Conservation (phyloP, 2,329 filamentous ascomycete species). For the Aspergillus sp. region DNA sequence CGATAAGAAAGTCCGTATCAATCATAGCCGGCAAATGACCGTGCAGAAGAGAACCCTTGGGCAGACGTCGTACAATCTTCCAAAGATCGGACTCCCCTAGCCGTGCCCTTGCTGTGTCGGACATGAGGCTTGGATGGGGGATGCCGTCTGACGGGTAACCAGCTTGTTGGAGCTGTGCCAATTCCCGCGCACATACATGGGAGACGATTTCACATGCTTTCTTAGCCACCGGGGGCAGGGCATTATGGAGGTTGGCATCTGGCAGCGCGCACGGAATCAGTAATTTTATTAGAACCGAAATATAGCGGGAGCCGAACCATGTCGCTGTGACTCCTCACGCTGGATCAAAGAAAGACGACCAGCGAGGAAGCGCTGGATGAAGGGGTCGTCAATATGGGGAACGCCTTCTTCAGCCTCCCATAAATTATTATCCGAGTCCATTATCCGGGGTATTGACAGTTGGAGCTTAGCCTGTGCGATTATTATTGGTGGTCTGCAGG, state of each 20-base stretch:
- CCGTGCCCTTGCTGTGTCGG: constrained; percentile 76
- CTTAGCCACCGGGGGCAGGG: constrained; percentile 74
- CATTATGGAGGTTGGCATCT: constrained; percentile 35
- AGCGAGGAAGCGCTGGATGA: constrained; percentile 77
- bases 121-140: constrained; percentile 90
- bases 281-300: constrained; percentile 11
- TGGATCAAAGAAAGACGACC: constrained; percentile 74
- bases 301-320: constrained; percentile 57
- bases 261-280: not conserved
- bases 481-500: not conserved
- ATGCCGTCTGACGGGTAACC: constrained; percentile 63
- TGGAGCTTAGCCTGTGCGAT: not conserved
- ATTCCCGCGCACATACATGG: constrained; percentile 75
- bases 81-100: constrained; percentile 85
- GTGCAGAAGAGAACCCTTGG: constrained; percentile 72
- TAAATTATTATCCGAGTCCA: constrained; percentile 2
- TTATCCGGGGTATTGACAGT: constrained; percentile 2
- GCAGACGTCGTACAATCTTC: constrained; percentile 81
- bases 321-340: constrained; percentile 79
- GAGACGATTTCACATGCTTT: constrained; percentile 78
- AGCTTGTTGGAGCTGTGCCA: constrained; percentile 68
- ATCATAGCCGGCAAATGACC: constrained; percentile 91
- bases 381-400: constrained; percentile 62
- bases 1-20: constrained; percentile 77
- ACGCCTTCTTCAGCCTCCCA: constrained; percentile 46